Conservation (phyloP, 768 basidiomycete genomes). For the Leccinellum rugosiceps region DNA sequence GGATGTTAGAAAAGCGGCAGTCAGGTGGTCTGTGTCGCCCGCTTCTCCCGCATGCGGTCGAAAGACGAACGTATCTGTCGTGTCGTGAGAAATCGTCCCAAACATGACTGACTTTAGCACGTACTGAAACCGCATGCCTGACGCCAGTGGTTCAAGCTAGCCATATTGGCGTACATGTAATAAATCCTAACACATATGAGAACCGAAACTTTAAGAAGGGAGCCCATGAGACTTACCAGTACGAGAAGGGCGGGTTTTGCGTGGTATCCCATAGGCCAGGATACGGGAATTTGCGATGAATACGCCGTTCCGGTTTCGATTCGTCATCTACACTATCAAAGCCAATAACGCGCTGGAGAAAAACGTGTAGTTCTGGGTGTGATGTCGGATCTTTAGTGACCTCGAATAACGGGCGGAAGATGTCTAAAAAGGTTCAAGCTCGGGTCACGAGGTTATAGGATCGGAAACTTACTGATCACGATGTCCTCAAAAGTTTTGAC, state of each 20-base stretch:
- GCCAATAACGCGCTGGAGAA: conserved; percentile 92
- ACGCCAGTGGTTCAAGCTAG: conserved; percentile 93
- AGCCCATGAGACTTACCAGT: conserved; percentile 60
- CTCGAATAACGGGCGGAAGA: conserved; percentile 92
- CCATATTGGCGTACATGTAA: conserved; percentile 97
- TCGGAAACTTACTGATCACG: conserved; percentile 64
- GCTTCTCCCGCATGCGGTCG: conserved; percentile 98
- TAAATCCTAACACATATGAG: conserved; percentile 65
- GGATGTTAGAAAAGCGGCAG: conserved; percentile 92
- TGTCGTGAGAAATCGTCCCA: conserved; percentile 29
- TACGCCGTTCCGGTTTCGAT: conserved; percentile 86
- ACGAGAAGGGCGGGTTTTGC: conserved; percentile 92
- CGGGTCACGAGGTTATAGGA: background rate
- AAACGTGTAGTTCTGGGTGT: conserved; percentile 93
- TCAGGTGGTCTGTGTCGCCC: conserved; percentile 95
- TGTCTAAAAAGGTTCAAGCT: conserved; percentile 48
- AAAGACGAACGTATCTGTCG: conserved; percentile 88
- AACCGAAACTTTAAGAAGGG: background rate
- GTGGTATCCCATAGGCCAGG: conserved; percentile 85
- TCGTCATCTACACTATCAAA: conserved; percentile 99
- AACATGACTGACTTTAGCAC: conserved; percentile 23
- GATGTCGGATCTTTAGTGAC: conserved; percentile 87
- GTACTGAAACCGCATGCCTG: conserved; percentile 84
- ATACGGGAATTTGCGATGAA: conserved; percentile 92
- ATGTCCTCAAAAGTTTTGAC: conserved; percentile 89